Conservation (phyloP, 192 early-diverging fungal species). For the Backusella psychrophila region DNA sequence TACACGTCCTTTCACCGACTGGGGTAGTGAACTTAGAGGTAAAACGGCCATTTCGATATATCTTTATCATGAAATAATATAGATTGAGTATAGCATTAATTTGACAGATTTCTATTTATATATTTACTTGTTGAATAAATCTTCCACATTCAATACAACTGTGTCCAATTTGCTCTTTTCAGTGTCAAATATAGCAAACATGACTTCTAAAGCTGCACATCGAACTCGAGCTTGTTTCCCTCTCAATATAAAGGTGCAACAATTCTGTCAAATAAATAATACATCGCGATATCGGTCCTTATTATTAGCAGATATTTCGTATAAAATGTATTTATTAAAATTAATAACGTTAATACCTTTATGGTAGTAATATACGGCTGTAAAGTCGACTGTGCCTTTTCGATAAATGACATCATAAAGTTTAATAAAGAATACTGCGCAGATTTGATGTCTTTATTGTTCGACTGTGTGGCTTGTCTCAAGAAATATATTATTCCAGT, state of each 20-base stretch:
- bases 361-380: conserved; percentile 37
- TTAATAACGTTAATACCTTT: conserved; percentile 39
- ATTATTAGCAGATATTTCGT: background rate
- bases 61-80: background rate
- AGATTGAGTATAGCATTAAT: background rate
- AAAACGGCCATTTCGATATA: background rate
- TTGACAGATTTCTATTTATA: background rate
- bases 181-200: conserved; percentile 8
- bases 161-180: conserved; percentile 23
- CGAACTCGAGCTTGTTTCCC: background rate
- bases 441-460: conserved; percentile 6
- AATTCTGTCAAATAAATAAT: background rate
- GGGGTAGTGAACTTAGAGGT: background rate
- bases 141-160: conserved; percentile 8
- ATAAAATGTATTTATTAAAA: conserved; percentile 20
- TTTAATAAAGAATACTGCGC: conserved; percentile 44
- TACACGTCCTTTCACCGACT: conserved; percentile 39
- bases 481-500: conserved; percentile 46
- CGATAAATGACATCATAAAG: conserved; percentile 42
- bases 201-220: conserved; percentile 13
- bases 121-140: conserved; percentile 9
- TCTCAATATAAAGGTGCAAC: background rate
- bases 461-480: conserved; percentile 26
- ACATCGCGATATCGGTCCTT: conserved; percentile 4
- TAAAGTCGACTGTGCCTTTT: conserved; percentile 26